Evolutionary conservation across 305 asterid species (phyloP).

Genomic region (Solanum hybrid): DNA sequence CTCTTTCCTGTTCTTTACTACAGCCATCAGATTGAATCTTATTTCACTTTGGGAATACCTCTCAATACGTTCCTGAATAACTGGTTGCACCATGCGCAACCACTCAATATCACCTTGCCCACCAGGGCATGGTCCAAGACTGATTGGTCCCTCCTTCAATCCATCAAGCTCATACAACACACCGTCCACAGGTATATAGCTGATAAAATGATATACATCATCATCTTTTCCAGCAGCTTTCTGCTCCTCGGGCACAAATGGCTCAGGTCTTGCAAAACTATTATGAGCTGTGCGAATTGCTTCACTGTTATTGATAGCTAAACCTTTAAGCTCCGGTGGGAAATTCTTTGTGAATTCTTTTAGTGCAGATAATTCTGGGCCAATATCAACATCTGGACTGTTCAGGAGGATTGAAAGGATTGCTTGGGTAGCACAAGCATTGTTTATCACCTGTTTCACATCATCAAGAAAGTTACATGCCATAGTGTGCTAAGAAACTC

Average conservation of each 20-base stretch:
- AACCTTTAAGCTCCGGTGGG: constrained; percentile 88
- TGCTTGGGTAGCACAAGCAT: constrained; percentile 98
- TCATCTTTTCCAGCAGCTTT: constrained; percentile 74
- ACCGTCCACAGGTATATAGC: constrained; percentile 87
- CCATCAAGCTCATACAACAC: constrained; percentile 95
- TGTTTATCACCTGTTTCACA: constrained; percentile 64
- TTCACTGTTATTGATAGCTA: constrained; percentile 89
- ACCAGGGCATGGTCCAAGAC: constrained; percentile 66
- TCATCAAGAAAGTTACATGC: not conserved
- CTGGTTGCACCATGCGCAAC: constrained; percentile 69
- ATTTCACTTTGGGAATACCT: constrained; percentile 76
- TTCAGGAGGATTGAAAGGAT: constrained; percentile 79
- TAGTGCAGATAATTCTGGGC: constrained; percentile 68
- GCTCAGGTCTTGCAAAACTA: constrained; percentile 93
- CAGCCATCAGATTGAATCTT: constrained; percentile 80
- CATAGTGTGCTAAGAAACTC: not conserved
- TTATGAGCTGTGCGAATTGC: constrained; percentile 92
- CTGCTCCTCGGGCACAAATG: constrained; percentile 84
- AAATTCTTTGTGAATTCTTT: constrained; percentile 87
- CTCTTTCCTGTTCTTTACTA: constrained; percentile 83
- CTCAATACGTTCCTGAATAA: constrained; percentile 82
- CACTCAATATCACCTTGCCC: constrained; percentile 65
- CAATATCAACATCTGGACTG: constrained; percentile 75
- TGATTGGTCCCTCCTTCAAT: constrained; percentile 90
- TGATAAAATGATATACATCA: constrained; percentile 90